Conservation (phyloP, 768 basidiomycete genomes). For the Nidula microcarpa region DNA sequence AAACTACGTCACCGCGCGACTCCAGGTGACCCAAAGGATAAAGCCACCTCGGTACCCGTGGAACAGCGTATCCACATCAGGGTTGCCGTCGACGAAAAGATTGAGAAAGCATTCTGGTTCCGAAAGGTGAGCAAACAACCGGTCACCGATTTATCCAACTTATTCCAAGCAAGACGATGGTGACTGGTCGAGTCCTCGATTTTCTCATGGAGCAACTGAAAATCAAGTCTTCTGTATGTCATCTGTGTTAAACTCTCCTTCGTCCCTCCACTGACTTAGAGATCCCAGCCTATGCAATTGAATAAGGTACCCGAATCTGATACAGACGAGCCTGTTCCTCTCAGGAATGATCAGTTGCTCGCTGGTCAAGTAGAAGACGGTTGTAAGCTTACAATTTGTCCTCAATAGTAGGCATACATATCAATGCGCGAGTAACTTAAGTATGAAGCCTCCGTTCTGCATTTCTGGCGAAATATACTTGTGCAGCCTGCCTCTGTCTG, state of each 20-base stretch:
- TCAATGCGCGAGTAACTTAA: background rate
- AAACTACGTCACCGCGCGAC: slow-evolving; percentile 71
- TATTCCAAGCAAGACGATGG: slow-evolving; percentile 37
- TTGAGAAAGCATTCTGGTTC: slow-evolving; percentile 63
- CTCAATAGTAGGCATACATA: background rate
- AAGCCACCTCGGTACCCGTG: slow-evolving; percentile 36
- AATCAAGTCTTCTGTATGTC: too few species aligned
- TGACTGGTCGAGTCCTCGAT: slow-evolving; percentile 64
- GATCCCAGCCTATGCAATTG: slow-evolving; percentile 39
- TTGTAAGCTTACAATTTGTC: slow-evolving; percentile 22
- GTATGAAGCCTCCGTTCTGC: too few species aligned
- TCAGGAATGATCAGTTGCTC: slow-evolving; percentile 49
- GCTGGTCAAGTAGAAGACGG: slow-evolving; percentile 55
- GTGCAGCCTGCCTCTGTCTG: too few species aligned
- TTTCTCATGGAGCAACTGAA: slow-evolving; percentile 37
- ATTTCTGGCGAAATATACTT: too few species aligned
- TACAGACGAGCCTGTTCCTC: slow-evolving; percentile 14
- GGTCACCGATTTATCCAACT: background rate
- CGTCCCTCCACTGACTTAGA: too few species aligned
- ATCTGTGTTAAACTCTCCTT: too few species aligned
- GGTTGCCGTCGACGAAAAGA: slow-evolving; percentile 26
- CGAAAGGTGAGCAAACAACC: slow-evolving; percentile 48
- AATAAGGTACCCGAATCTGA: slow-evolving; percentile 19
- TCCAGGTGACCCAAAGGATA: slow-evolving; percentile 61
- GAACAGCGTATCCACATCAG: slow-evolving; percentile 60